Percentiles rank a stretch among this genome's conserved stretches.
Evolutionary conservation across 768 basidiomycete species (phyloP).

Genomic region (Tulasnella sp.): DNA sequence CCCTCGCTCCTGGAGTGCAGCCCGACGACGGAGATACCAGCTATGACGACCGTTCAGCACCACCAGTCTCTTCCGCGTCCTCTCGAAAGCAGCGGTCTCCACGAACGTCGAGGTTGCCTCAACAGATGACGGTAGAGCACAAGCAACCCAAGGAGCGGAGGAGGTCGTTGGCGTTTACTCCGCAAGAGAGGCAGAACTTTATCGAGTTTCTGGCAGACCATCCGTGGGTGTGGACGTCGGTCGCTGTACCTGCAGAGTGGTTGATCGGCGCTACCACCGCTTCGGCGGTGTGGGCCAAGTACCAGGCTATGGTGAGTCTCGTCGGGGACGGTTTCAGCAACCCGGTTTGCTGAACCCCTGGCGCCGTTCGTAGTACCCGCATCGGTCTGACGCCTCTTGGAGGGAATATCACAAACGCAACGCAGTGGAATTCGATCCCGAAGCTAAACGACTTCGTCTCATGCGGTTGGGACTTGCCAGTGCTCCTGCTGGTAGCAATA

Average conservation of each 20-base stretch:
- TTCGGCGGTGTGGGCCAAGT: slow-evolving; percentile 9
- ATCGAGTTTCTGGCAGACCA: slow-evolving; percentile 12
- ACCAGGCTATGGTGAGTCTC: not conserved
- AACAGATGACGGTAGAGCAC: not conserved
- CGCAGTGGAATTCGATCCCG: not conserved
- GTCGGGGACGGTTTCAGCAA: not conserved
- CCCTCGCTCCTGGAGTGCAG: not conserved
- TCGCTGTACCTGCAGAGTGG: not conserved
- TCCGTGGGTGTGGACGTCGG: slow-evolving; percentile 9
- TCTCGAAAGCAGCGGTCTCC: not conserved
- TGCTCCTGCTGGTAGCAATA: not conserved
- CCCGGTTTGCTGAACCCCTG: not conserved
- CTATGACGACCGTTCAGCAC: not conserved
- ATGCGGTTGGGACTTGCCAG: no score
- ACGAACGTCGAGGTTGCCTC: not conserved
- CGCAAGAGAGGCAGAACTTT: slow-evolving; percentile 5
- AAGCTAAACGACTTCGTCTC: slow-evolving; percentile 1
- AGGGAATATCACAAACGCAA: slow-evolving; percentile 11
- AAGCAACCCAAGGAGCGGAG: not conserved
- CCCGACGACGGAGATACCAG: not conserved
- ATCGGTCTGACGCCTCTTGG: slow-evolving; percentile 8
- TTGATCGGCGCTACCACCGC: not conserved
- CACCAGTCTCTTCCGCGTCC: not conserved
- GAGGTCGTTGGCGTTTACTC: slow-evolving; percentile 1
- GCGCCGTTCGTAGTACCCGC: not conserved